phyloP scores from a whole-genome alignment of 2,329 filamentous ascomycete genomes.

The Aschersonia sp. region DNA sequence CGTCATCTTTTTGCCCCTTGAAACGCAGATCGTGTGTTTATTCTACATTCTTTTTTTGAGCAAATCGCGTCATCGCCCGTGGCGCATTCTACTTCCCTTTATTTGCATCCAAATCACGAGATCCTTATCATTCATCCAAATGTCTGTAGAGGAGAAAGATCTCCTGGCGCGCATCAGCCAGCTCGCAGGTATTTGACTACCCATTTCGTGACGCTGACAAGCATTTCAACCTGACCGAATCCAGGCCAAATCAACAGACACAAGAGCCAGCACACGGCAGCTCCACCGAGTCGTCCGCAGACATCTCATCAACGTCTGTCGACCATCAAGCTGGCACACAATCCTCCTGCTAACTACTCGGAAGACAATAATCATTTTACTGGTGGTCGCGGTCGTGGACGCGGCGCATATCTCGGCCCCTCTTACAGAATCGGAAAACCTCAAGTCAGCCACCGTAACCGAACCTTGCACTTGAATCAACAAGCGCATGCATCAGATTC shows the following conservation, averaged over 20 bases:
- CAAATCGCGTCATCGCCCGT: not conserved
- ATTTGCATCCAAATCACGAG: not conserved
- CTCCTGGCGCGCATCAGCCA: conserved; percentile 38
- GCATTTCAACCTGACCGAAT: conserved; percentile 4
- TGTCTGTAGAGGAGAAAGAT: conserved; percentile 36
- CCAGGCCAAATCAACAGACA: conserved; percentile 68
- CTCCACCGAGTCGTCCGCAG: conserved; percentile 13
- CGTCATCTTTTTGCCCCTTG: not conserved
- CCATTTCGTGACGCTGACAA: not conserved
- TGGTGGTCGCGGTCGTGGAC: conserved; percentile 1
- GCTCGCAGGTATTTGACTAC: conserved; percentile 27
- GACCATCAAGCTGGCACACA: not conserved
- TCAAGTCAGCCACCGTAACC: conserved; percentile 25
- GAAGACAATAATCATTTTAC: conserved; percentile 2
- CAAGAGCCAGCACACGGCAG: conserved; percentile 46
- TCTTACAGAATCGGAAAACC: conserved; percentile 22
- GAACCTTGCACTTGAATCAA: conserved; percentile 50
- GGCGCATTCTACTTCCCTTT: no score
- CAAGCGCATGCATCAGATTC: conserved; percentile 18
- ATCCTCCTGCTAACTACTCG: conserved; percentile 1
- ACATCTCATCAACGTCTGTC: conserved; percentile 22
- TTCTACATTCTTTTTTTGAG: not conserved
- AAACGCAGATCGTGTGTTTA: not conserved
- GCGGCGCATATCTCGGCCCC: conserved; percentile 17
- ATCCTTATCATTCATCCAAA: conserved; percentile 6